phyloP scores from a whole-genome alignment of 2,329 filamentous ascomycete species.

The Dactylellina cionopaga region DNA sequence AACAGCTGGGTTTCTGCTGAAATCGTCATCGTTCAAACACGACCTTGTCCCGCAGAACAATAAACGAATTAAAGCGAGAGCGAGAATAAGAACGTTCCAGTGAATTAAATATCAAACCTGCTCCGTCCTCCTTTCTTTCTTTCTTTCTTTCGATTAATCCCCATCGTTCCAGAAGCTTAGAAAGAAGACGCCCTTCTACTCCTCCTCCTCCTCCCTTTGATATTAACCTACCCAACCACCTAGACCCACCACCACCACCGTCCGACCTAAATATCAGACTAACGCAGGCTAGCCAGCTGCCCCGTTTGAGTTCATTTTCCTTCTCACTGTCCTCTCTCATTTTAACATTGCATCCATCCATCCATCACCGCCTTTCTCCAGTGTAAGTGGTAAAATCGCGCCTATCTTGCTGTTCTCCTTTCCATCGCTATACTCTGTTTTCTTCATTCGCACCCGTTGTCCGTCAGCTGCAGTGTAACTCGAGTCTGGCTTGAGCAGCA shows the following conservation, averaged over 20 bases:
- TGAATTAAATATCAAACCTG: constrained; percentile 20
- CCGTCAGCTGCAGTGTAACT: constrained; percentile 1
- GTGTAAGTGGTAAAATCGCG: constrained; percentile 11
- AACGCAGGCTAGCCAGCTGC: neutral
- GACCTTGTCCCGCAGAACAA: neutral
- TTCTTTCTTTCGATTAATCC: constrained; percentile 1
- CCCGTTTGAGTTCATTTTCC: constrained; percentile 35
- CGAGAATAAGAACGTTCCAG: constrained; percentile 44
- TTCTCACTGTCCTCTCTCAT: neutral
- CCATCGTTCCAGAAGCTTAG: constrained; percentile 38
- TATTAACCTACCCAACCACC: no score
- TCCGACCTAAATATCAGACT: neutral
- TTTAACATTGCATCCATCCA: neutral
- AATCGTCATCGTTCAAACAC: constrained; percentile 50
- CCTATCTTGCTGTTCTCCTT: constrained; percentile 10
- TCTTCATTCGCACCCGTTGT: neutral
- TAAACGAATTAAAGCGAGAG: constrained; percentile 6
- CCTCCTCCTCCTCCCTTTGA: neutral
- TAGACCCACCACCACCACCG: constrained; percentile 7
- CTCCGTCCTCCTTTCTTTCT: constrained; percentile 7
- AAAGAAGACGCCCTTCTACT: neutral
- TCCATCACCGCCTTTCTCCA: no score
- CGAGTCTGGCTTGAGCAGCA: neutral
- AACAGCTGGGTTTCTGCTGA: constrained; percentile 46
- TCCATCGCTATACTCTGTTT: no score